These are phyloP conservation scores for Penicillium coprophilum DNA, from an alignment of 495 filamentous ascomycete genomes.

Conservation along the genomic window DNA sequence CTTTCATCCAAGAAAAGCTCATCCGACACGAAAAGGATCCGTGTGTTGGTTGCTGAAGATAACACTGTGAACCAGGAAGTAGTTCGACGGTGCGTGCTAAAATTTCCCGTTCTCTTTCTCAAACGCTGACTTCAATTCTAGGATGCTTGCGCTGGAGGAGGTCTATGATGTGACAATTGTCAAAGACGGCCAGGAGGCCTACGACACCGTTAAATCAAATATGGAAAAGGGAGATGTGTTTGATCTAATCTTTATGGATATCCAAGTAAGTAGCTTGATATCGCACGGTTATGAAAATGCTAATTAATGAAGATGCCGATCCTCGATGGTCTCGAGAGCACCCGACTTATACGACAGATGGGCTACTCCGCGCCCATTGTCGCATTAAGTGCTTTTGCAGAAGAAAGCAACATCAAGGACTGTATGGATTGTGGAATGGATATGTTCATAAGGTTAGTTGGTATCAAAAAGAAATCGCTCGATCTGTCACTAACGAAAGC, in stretches of 20 bases:
- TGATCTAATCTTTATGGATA: constrained; percentile 92
- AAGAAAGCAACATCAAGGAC: constrained; percentile 84
- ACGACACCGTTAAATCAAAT: constrained; percentile 76
- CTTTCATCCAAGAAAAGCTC: constrained; percentile 44
- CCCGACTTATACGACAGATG: constrained; percentile 80
- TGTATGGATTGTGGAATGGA: constrained; percentile 78
- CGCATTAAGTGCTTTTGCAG: constrained; percentile 84
- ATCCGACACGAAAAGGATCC: constrained; percentile 55
- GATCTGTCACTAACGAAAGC: constrained; percentile 2
- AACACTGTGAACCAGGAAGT: constrained; percentile 96
- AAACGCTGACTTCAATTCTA: constrained; percentile 10
- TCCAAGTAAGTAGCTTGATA: constrained; percentile 43
- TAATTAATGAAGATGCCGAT: constrained; percentile 72
- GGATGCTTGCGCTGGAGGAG: constrained; percentile 67
- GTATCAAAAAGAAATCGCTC: too few relatives aligned
- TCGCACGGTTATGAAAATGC: constrained; percentile 10
- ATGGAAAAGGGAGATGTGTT: constrained; percentile 73
- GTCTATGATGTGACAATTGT: constrained; percentile 76
- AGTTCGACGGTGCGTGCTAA: constrained; percentile 53
- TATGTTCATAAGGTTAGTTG: constrained; percentile 55
- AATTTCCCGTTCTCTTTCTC: neutral
- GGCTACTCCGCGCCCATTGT: constrained; percentile 90
- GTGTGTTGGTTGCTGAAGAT: constrained; percentile 91
- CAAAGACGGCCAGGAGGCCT: constrained; percentile 86
- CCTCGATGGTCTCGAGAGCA: constrained; percentile 84